Percentiles rank a stretch among this genome's conserved stretches.
Evolutionary conservation across 2,329 filamentous ascomycete genomes (phyloP).

Genomic region (Aspergillus costaricaensis): DNA sequence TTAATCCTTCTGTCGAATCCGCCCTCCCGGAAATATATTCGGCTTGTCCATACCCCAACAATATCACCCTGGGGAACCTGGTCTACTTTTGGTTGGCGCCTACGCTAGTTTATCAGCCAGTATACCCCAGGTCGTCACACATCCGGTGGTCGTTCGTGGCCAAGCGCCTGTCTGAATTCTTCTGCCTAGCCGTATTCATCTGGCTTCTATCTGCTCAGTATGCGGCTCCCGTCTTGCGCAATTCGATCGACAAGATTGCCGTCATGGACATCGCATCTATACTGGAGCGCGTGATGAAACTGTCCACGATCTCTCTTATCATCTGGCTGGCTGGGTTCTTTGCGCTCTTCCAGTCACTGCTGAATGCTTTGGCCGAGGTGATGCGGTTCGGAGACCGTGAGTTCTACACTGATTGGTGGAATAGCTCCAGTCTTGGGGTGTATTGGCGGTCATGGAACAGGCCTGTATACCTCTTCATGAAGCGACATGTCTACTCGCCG

Average conservation of each 20-base stretch:
- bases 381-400: slow-evolving; percentile 88
- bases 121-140: slow-evolving; percentile 80
- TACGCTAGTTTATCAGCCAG: slow-evolving; percentile 93
- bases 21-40: slow-evolving; percentile 79
- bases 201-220: slow-evolving; percentile 96
- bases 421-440: slow-evolving; percentile 76
- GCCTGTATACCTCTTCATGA: slow-evolving; percentile 96
- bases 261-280: slow-evolving; percentile 79
- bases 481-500: slow-evolving; percentile 86
- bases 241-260: slow-evolving; percentile 85
- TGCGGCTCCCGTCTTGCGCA: slow-evolving; percentile 82
- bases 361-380: slow-evolving; percentile 90
- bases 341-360: slow-evolving; percentile 86
- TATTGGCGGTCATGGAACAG: slow-evolving; percentile 99
- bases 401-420: slow-evolving; percentile 99
- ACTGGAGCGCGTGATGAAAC: slow-evolving; percentile 85
- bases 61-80: slow-evolving; percentile 85
- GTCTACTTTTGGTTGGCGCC: slow-evolving; percentile 98
- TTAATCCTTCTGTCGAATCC: slow-evolving; percentile 71
- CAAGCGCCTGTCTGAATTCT: slow-evolving; percentile 77
- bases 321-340: slow-evolving; percentile 99
- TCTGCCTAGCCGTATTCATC: slow-evolving; percentile 80
- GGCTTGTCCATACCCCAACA: slow-evolving; percentile 81
- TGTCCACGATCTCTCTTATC: slow-evolving; percentile 90
- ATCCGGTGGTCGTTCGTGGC: slow-evolving; percentile 87